phyloP scores from a whole-genome alignment of 139 green algal species.

The Chlorella sp. region DNA sequence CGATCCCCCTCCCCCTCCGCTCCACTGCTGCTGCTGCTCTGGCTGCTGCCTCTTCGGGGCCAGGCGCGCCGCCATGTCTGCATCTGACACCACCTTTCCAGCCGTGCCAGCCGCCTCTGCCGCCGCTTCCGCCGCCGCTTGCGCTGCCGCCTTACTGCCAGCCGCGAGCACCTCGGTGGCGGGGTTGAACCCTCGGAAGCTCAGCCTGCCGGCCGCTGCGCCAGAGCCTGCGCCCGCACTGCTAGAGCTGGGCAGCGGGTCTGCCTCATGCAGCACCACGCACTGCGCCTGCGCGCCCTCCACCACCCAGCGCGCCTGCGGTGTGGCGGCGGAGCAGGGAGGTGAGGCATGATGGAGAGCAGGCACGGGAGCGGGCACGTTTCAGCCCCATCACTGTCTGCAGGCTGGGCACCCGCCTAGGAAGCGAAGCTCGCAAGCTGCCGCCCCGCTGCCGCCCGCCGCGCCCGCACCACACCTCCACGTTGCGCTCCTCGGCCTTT shows the following conservation, averaged over 20 bases:
- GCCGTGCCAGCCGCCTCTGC: not conserved
- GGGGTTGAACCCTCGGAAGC: slow-evolving; percentile 8
- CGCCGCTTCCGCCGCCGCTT: not conserved
- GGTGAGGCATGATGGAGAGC: not conserved
- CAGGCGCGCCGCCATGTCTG: slow-evolving; percentile 15
- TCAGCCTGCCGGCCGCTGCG: not conserved
- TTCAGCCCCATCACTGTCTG: not conserved
- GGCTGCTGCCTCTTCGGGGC: not conserved
- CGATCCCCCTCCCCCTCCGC: no score
- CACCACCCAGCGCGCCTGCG: slow-evolving; percentile 30
- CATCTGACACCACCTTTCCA: slow-evolving; percentile 17
- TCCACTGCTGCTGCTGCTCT: not conserved
- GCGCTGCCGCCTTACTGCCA: not conserved
- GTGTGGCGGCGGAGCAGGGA: not conserved
- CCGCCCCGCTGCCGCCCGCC: not conserved
- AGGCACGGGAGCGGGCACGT: not conserved
- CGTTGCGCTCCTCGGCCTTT: not conserved
- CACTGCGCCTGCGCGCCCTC: slow-evolving; percentile 10
- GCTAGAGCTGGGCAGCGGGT: slow-evolving; percentile 2
- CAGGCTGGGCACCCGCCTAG: no score
- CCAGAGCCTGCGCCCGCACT: not conserved
- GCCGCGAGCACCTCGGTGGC: not conserved
- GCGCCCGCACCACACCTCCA: not conserved
- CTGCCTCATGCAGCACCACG: slow-evolving; percentile 15
- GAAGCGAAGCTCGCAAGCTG: not conserved